Conservation (phyloP, 1,284 basidiomycete genomes). For the Inonotus hispidus region DNA sequence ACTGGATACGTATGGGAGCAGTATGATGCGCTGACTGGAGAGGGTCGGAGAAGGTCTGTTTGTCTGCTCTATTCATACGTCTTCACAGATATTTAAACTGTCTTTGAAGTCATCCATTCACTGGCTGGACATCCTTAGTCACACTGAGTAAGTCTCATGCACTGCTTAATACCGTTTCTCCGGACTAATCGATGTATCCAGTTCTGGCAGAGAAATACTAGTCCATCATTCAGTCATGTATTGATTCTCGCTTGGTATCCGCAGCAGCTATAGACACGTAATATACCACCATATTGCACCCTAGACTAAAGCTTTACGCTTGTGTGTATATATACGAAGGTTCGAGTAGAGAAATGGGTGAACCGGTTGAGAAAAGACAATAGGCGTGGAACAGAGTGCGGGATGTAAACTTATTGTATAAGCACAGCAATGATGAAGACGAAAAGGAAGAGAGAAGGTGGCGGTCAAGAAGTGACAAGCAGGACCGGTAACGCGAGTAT, state of each 20-base stretch:
- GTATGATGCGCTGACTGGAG: constrained; percentile 79
- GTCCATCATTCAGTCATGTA: not conserved
- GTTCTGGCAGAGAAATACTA: constrained; percentile 57
- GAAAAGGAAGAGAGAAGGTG: not conserved
- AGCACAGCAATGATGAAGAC: not conserved
- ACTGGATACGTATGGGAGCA: constrained; percentile 98
- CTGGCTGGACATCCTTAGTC: constrained; percentile 87
- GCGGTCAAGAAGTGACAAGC: not conserved
- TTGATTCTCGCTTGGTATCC: not conserved
- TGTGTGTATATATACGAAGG: not conserved
- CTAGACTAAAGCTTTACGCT: not conserved
- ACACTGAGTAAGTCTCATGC: constrained; percentile 55
- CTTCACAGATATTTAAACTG: constrained; percentile 13
- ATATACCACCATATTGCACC: not conserved
- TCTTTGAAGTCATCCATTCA: constrained; percentile 74
- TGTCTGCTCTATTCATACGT: constrained; percentile 22
- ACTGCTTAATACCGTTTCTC: not conserved
- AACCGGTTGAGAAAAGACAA: not conserved
- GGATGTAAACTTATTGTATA: no score
- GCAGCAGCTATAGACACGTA: not conserved
- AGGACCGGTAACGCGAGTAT: not conserved
- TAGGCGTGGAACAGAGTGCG: no score
- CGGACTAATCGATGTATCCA: constrained; percentile 21
- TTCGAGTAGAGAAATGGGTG: not conserved
- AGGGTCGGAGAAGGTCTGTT: constrained; percentile 74